Base-by-base conservation (phyloP, 495 filamentous ascomycete genomes). In the Lentithecium fluviatile region DNA sequence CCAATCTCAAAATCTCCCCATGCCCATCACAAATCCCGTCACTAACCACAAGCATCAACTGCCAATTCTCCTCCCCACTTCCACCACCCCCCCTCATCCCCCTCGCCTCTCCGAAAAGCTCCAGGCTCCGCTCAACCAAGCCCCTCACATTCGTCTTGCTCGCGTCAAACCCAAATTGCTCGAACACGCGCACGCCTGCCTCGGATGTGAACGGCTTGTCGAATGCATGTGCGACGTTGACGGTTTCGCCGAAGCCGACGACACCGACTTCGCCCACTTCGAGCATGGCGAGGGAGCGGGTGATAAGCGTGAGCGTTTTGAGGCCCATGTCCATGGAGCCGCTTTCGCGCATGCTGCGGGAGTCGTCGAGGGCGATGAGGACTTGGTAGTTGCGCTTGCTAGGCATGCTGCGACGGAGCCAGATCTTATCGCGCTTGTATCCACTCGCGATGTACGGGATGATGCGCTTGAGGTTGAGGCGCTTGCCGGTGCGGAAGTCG, bases 381-480 rank as follows among this genome's bases (percentile, higher is more conserved):
- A 99, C 91, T 72, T 99, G 95, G 73, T 97, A 97, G 62, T 87
- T 85, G 20, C 95, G 88, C 73, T 97, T 97, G 49, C 84, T 89
- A 2, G 95, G 95, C 51, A 93, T 86, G 12, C 85, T 86, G 49
- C 95, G 84, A 10, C 95, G 85, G 88, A 97, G 95, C 95, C 95
- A 99, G 75, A 99, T 99, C 77, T 97, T 97, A 81, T 99, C 95
- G 59, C 93, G 88, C 81, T 96, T 97, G 82, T 95, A 99, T 62
- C 86, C 83, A 2, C 89, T 95, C 3, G 95, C 95, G 64, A 99
- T 97, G 77, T 97, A 99, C 0, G 95, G 93, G 65, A 99, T 97
- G 74, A 99, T 99, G 47, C 92, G 89, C 73, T 96, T 96, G 77
- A 99, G 95, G 75, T 97, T 97, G 65, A 99, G 89, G 1, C 95